Conservation (phyloP, 225 moss, liverwort and hornwort genomes). For the Antitrichia curtipendula region DNA sequence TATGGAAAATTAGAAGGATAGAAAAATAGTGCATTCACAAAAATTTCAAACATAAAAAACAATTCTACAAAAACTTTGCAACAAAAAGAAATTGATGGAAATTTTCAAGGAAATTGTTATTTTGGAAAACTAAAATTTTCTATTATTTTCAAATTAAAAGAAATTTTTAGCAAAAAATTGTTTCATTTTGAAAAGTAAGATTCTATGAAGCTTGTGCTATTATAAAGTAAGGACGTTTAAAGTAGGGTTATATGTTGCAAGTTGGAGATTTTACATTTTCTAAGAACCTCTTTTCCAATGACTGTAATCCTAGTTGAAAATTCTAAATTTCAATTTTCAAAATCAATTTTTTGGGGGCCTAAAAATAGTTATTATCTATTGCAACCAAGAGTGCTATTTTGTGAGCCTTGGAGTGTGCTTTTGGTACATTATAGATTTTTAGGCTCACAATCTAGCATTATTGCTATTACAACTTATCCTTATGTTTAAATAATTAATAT, state of each 20-base stretch:
- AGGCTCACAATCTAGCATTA: too few relatives aligned
- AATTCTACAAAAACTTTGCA: not conserved
- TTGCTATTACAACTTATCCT: not conserved
- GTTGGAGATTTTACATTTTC: not conserved
- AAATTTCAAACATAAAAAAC: too few relatives aligned
- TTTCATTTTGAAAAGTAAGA: not conserved
- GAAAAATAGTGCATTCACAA: not conserved
- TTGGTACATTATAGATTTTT: too few relatives aligned
- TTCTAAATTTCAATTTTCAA: not conserved
- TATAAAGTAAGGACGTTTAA: not conserved
- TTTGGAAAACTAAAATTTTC: not conserved
- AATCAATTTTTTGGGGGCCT: not conserved
- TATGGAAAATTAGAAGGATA: not conserved
- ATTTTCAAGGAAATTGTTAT: not conserved
- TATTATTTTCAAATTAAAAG: not conserved
- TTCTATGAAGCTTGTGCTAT: not conserved
- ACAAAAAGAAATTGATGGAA: not conserved
- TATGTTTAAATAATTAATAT: not conserved
- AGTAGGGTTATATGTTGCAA: not conserved
- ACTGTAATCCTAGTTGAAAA: not conserved
- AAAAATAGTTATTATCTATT: not conserved
- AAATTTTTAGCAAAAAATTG: not conserved
- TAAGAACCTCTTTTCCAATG: not conserved
- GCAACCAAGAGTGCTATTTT: too few relatives aligned
- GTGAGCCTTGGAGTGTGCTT: too few relatives aligned